Conservation (phyloP, 2,329 filamentous ascomycete species). For the Nemania abortiva region DNA sequence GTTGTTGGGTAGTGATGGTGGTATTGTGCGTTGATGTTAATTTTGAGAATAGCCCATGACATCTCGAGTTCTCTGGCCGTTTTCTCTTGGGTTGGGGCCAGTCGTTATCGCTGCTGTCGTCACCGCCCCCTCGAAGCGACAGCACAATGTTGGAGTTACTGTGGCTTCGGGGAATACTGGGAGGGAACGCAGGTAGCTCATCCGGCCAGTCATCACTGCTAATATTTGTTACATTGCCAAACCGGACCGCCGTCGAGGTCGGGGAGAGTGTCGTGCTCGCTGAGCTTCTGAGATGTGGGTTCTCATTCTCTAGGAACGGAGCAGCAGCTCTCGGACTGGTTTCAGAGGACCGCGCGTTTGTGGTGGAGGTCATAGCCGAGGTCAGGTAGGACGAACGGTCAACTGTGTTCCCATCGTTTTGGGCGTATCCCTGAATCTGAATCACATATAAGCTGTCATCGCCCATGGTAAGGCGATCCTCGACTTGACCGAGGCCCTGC, state of each 20-base stretch:
- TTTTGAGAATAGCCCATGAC: not conserved
- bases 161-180: not conserved
- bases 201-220: not conserved
- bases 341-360: not conserved
- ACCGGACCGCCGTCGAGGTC: not conserved
- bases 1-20: not conserved
- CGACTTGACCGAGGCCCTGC: not conserved
- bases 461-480: not conserved
- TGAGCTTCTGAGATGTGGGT: not conserved
- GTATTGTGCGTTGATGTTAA: not conserved
- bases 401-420: not conserved
- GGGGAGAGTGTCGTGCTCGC: not conserved
- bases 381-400: not conserved
- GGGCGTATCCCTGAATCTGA: not conserved
- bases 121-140: slow-evolving; percentile 4
- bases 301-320: not conserved
- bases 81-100: not conserved
- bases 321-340: not conserved
- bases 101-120: not conserved
- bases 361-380: not conserved
- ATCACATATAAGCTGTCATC: not conserved
- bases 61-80: not conserved
- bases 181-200: too few species aligned
- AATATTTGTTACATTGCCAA: not conserved
- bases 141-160: not conserved